phyloP scores from a whole-genome alignment of 2,329 filamentous ascomycete species.

The Purpureocillium lavendulum region DNA sequence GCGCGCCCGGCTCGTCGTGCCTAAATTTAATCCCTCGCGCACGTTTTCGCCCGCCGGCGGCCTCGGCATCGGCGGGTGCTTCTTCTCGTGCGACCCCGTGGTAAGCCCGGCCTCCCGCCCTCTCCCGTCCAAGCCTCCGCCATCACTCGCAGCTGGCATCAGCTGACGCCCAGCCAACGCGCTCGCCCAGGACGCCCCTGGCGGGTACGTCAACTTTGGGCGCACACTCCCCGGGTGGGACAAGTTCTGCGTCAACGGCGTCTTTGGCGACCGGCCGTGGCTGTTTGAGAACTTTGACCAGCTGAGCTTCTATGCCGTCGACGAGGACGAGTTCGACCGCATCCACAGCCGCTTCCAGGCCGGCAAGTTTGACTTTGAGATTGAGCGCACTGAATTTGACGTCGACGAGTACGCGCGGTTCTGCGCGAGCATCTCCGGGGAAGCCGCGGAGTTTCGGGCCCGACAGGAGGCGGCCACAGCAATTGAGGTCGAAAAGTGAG shows the following conservation, averaged over 20 bases:
- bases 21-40: constrained; percentile 16
- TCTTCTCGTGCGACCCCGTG: constrained; percentile 3
- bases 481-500: constrained; percentile 15
- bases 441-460: constrained; percentile 7
- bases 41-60: constrained; percentile 1
- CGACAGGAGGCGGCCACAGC: constrained; percentile 9
- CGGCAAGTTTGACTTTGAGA: constrained; percentile 18
- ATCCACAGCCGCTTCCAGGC: constrained; percentile 15
- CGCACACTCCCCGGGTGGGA: constrained; percentile 21
- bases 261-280: constrained; percentile 17
- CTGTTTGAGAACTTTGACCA: constrained; percentile 25
- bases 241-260: constrained; percentile 9
- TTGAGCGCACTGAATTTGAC: constrained; percentile 13
- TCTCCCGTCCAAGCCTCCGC: not conserved
- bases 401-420: constrained; percentile 13
- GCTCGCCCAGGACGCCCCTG: constrained; percentile 11
- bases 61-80: constrained; percentile 2
- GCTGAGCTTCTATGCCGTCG: constrained; percentile 20
- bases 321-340: constrained; percentile 17
- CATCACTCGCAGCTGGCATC: too few relatives aligned
- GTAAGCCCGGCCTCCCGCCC: not conserved
- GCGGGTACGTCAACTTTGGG: constrained; percentile 25
- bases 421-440: constrained; percentile 5
- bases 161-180: too few relatives aligned
- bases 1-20: constrained; percentile 10